Evolutionary conservation across 2,329 filamentous ascomycete genomes (phyloP).

Genomic region (Colletotrichum paranaense): DNA sequence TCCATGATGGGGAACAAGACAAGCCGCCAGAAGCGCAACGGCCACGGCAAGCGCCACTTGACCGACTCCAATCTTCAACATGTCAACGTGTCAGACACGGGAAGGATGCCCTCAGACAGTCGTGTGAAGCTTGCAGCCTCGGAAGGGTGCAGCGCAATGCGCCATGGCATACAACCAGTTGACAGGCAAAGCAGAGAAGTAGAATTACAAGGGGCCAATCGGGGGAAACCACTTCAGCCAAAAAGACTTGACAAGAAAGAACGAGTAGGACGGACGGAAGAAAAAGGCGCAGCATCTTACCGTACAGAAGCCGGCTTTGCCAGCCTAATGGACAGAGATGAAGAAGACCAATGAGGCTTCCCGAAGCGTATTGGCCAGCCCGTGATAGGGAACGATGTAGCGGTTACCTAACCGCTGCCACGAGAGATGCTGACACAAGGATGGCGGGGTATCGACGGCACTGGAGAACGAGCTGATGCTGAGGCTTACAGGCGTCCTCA

Average conservation of each 20-base stretch:
- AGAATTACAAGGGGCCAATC: constrained; percentile 14
- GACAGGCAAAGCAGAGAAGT: not conserved
- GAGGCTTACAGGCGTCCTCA: not conserved
- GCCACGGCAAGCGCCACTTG: constrained; percentile 19
- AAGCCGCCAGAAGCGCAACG: not conserved
- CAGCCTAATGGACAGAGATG: constrained; percentile 15
- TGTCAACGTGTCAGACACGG: not conserved
- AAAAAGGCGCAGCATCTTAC: constrained; percentile 19
- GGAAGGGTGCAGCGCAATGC: not conserved
- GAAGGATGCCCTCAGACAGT: not conserved
- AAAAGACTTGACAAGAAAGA: not conserved
- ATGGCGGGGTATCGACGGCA: not conserved
- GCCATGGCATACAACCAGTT: not conserved
- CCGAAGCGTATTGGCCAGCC: not conserved
- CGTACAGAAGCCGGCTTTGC: not conserved
- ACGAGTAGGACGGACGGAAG: not conserved
- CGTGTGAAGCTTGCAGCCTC: not conserved
- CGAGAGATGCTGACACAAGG: not conserved
- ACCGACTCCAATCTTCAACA: constrained; percentile 1
- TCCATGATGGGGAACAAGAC: not conserved
- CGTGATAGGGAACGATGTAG: constrained; percentile 23
- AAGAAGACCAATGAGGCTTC: constrained; percentile 25
- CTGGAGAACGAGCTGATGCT: not conserved
- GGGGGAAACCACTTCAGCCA: not conserved
- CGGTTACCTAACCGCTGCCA: constrained; percentile 11